These are phyloP conservation scores for Populus euphratica DNA, from an alignment of 345 rosid genomes.

Conservation along the genomic window DNA sequence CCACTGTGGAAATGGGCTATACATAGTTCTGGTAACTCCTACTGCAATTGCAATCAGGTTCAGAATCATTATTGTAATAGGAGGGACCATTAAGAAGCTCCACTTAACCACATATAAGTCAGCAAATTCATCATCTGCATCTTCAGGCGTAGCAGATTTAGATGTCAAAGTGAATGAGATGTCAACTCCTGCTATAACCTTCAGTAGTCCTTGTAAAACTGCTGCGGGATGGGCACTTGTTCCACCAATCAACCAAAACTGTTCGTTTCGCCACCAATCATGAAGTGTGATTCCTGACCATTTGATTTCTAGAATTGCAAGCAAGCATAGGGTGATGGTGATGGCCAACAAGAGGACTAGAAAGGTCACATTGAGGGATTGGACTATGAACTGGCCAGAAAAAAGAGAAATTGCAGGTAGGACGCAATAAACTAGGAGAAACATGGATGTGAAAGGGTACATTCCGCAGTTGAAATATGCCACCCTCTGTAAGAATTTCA, in stretches of 20 bases:
- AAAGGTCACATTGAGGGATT: constrained; percentile 49
- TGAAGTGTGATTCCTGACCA: constrained; percentile 78
- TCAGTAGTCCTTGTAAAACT: constrained; percentile 61
- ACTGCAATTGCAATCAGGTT: constrained; percentile 57
- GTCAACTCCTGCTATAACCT: constrained; percentile 73
- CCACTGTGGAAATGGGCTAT: constrained; percentile 67
- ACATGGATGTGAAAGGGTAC: constrained; percentile 77
- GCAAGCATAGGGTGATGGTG: constrained; percentile 54
- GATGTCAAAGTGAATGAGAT: constrained; percentile 71
- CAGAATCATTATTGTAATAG: constrained; percentile 63
- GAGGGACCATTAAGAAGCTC: constrained; percentile 74
- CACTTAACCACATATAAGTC: constrained; percentile 60
- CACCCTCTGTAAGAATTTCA: constrained; percentile 68
- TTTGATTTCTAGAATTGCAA: constrained; percentile 65
- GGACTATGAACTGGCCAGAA: constrained; percentile 72
- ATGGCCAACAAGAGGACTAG: constrained; percentile 53
- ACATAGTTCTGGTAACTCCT: constrained; percentile 58
- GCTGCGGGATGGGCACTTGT: constrained; percentile 86
- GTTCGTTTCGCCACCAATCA: constrained; percentile 89
- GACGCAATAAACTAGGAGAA: constrained; percentile 70
- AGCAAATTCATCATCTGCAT: constrained; percentile 62
- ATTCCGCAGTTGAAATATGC: constrained; percentile 74
- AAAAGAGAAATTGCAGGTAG: constrained; percentile 66
- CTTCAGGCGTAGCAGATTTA: constrained; percentile 59
- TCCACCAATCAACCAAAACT: constrained; percentile 81